Conservation (phyloP, 441 rosid species). For the Eutrema salsugineum region DNA sequence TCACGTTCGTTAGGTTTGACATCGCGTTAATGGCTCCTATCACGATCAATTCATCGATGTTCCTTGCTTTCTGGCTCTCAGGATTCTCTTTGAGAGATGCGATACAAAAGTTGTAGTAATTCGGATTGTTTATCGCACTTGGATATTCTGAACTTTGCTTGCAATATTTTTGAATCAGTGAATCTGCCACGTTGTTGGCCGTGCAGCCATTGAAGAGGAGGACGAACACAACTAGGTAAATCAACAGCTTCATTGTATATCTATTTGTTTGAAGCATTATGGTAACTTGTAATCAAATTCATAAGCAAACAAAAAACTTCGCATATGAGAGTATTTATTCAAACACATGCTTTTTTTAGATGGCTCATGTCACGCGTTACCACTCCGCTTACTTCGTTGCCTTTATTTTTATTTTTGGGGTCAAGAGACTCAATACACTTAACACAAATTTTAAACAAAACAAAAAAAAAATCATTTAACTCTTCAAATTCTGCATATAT, state of each 20-base stretch:
- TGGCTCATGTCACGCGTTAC: neutral
- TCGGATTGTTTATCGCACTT: neutral
- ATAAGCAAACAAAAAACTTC: conserved; percentile 1
- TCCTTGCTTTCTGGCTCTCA: neutral
- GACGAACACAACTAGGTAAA: neutral
- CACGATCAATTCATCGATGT: conserved; percentile 16
- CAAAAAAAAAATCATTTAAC: too few relatives aligned
- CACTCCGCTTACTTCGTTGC: conserved; percentile 6
- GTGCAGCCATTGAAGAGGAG: neutral
- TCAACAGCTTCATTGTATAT: neutral
- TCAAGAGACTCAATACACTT: too few relatives aligned
- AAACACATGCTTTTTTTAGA: conserved; percentile 2
- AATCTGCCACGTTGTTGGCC: neutral
- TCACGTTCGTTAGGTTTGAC: conserved; percentile 32
- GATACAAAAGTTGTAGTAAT: neutral
- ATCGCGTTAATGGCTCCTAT: conserved; percentile 17
- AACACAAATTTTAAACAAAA: too few relatives aligned
- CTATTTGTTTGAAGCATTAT: neutral
- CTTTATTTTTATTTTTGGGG: neutral
- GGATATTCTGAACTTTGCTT: neutral
- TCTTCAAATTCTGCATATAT: too few relatives aligned
- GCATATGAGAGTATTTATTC: neutral
- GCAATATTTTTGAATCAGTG: neutral
- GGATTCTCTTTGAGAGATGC: neutral
- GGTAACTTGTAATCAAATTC: neutral